Conservation (phyloP, 2,329 filamentous ascomycete genomes). For the Scedosporium aurantiacum region DNA sequence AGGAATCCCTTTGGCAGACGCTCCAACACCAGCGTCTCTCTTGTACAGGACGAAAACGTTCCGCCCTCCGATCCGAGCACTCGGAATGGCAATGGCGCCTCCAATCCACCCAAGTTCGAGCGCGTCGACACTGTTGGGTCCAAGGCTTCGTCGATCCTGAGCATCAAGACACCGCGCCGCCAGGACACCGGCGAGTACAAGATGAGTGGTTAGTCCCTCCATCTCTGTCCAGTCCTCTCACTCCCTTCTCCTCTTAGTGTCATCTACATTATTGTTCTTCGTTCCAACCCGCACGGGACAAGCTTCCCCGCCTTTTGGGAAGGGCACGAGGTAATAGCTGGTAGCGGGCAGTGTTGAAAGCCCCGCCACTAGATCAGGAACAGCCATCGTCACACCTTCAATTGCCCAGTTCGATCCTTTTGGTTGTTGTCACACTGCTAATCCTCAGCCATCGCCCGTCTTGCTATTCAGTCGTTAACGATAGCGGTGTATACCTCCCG, state of each 20-base stretch:
- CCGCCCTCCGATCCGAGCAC: conserved; percentile 29
- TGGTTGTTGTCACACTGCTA: background rate
- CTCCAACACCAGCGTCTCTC: conserved; percentile 26
- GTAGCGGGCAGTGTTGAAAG: background rate
- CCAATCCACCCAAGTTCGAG: conserved; percentile 37
- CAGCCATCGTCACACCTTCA: background rate
- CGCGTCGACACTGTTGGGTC: conserved; percentile 52
- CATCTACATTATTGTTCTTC: background rate
- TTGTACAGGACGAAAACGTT: conserved; percentile 42
- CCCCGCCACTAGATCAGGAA: background rate
- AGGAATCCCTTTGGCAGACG: conserved; percentile 62
- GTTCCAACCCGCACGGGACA: background rate
- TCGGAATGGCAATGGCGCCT: conserved; percentile 23
- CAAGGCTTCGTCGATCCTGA: conserved; percentile 47
- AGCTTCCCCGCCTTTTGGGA: background rate
- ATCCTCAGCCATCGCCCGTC: background rate
- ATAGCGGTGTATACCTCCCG: conserved; percentile 88
- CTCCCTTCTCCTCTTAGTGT: background rate
- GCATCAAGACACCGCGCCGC: conserved; percentile 48
- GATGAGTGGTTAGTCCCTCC: conserved; percentile 55
- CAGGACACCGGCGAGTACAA: conserved; percentile 64
- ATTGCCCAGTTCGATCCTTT: background rate
- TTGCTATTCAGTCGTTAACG: conserved; percentile 66
- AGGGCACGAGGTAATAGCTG: too few species aligned
- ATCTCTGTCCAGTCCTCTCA: conserved; percentile 4